Evolutionary conservation across 352 stramenopile species (phyloP).

Genomic region (Lagenidium giganteum): DNA sequence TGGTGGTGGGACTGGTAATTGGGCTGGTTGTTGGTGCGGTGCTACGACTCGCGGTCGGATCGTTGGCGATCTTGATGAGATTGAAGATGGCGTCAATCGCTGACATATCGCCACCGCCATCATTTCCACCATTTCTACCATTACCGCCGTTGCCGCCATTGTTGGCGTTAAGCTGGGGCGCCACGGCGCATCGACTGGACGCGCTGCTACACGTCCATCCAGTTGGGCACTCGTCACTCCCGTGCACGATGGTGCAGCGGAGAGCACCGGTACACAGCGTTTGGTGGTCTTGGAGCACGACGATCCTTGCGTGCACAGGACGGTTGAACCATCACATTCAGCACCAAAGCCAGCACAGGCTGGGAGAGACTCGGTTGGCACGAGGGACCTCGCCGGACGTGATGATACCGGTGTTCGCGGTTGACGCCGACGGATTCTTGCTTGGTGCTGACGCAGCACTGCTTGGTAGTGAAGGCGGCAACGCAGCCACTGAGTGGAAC

Average conservation of each 20-base stretch:
- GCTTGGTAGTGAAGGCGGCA: constrained; percentile 32
- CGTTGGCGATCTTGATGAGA: constrained; percentile 11
- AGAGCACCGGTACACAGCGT: constrained; percentile 18
- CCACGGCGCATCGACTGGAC: constrained; percentile 16
- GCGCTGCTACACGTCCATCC: constrained; percentile 26
- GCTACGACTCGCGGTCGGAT: constrained; percentile 7
- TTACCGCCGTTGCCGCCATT: neutral
- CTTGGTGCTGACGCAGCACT: constrained; percentile 27
- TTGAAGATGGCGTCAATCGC: constrained; percentile 12
- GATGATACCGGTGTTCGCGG: neutral
- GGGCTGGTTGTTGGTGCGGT: neutral
- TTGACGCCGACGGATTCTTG: constrained; percentile 15
- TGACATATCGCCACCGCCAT: neutral
- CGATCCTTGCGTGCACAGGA: constrained; percentile 31
- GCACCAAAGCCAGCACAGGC: constrained; percentile 17
- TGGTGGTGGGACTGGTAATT: too few species aligned
- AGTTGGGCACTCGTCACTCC: constrained; percentile 15
- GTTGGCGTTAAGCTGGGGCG: constrained; percentile 17
- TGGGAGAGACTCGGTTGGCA: neutral
- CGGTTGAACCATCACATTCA: constrained; percentile 14
- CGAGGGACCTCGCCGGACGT: neutral
- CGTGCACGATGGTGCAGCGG: constrained; percentile 1
- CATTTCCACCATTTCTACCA: constrained; percentile 2
- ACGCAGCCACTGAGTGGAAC: constrained; percentile 24
- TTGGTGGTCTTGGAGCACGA: constrained; percentile 12